Base-by-base conservation (phyloP, 1,284 basidiomycete species). In the Irpex sp. region DNA sequence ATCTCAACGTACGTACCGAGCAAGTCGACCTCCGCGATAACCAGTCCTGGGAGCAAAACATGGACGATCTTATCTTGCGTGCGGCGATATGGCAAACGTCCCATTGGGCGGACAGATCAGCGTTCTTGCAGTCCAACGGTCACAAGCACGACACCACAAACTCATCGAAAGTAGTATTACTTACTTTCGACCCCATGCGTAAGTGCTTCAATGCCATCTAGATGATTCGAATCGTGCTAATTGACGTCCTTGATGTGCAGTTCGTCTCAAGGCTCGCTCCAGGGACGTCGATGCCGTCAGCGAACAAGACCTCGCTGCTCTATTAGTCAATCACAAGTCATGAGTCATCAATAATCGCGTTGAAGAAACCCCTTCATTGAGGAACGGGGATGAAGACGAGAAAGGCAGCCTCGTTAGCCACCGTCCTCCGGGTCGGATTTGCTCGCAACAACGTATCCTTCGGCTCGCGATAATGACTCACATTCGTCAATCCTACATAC, bases 51-150 rank as follows among this genome's bases (percentile, higher is more conserved):
- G 91, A 92, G 58, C 82, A 91, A 37, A 94, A 85, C 65, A 95
- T 98, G 89, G 97, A 99, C 74, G 96, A 98, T 73, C 82, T 97
- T 59, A 98, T 99, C 66, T 82, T 99, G 51, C 89, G 92, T 70
- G 92, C 95, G 19, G 93, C 94, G 7, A 82, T 91, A 57, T 98
- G 95, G 93, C 97, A 98, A 74, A 85, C 90, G 60, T 89, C 95
- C 57, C 94, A 98, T 72, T 98, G 96, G 87, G 81, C 89, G 19
- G 93, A 97, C 76, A 87, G 96, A 11, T 88, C 92, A 0, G 79
- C 79, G 17, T 78, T 94, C 73, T 81, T 97, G 59, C 85, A 85
- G 60, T 75, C 74, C 31, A 71, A 69, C 13, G 67, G 70, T 8
- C 66, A 73, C 2, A 71, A 55, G 26, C 69, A 74, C 55, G 79